Conservation (phyloP, 495 filamentous ascomycete genomes). For the Penicillium goetzii region DNA sequence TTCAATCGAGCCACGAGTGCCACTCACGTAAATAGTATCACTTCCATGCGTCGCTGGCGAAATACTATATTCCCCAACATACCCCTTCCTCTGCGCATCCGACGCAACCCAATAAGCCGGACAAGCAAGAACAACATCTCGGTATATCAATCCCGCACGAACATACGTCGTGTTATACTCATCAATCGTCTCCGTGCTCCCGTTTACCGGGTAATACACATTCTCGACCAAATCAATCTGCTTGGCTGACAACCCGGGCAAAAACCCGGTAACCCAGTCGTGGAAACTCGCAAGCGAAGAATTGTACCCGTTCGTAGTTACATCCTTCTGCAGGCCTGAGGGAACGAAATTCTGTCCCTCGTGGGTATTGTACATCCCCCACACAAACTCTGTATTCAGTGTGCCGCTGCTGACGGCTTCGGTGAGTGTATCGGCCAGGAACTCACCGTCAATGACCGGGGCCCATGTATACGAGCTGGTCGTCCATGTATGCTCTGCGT, state of each 20-base stretch:
- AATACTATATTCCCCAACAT: conserved; percentile 63
- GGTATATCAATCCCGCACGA: conserved; percentile 58
- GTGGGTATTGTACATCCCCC: conserved; percentile 61
- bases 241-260: conserved; percentile 48
- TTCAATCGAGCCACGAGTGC: neutral
- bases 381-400: conserved; percentile 52
- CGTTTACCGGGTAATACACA: conserved; percentile 49
- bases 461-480: conserved; percentile 61
- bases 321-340: conserved; percentile 43
- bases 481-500: conserved; percentile 51
- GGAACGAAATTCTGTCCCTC: conserved; percentile 65
- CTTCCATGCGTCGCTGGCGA: conserved; percentile 60
- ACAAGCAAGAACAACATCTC: conserved; percentile 63
- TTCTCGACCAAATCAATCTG: conserved; percentile 43
- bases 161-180: conserved; percentile 51
- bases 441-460: conserved; percentile 61
- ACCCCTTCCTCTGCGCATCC: conserved; percentile 47
- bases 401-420: conserved; percentile 40
- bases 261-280: conserved; percentile 54
- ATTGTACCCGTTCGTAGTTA: conserved; percentile 46
- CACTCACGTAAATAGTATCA: conserved; percentile 59
- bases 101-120: conserved; percentile 60
- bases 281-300: conserved; percentile 49
- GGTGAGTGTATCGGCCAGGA: conserved; percentile 51
- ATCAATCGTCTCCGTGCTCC: conserved; percentile 46